Evolutionary conservation across 139 green algal genomes (phyloP).

Genomic region (Tetradesmus obliquus): DNA sequence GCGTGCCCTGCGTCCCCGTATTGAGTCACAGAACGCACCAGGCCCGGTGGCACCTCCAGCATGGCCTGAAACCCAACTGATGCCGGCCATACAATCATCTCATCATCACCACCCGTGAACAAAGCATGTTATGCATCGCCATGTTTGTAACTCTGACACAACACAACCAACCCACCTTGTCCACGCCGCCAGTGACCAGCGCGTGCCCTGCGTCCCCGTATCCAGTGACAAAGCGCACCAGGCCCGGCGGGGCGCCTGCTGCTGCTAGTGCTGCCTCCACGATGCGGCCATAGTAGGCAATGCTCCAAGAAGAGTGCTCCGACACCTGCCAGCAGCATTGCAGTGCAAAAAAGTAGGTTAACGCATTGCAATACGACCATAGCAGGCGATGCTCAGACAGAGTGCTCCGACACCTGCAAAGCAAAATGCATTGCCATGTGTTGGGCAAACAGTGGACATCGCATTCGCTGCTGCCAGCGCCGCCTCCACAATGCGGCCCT

Average conservation of each 20-base stretch:
- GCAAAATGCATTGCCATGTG: not conserved
- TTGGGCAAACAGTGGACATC: no score
- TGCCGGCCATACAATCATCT: no score
- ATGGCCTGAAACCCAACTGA: no score
- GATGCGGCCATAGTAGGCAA: conserved; percentile 82
- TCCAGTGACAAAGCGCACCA: conserved; percentile 95
- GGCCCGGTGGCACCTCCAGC: conserved; percentile 79
- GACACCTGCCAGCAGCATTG: conserved; percentile 26
- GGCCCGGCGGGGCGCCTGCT: conserved; percentile 82
- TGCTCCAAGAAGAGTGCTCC: conserved; percentile 63
- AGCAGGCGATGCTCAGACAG: conserved; percentile 77
- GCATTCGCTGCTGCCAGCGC: conserved; percentile 76
- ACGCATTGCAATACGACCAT: conserved; percentile 78
- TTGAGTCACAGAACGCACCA: conserved; percentile 96
- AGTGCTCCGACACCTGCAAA: conserved; percentile 45
- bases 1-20: conserved; percentile 92
- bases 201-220: conserved; percentile 92
- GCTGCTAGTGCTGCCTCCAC: conserved; percentile 88
- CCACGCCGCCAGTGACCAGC: conserved; percentile 86
- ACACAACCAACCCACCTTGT: conserved; percentile 74
- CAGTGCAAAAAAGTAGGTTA: no score
- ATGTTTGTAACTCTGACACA: no score
- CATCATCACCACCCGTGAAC: no score
- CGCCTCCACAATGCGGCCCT: conserved; percentile 84
- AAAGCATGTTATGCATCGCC: no score